Conservation (phyloP, 2,329 filamentous ascomycete species). For the Penicillium sp. region DNA sequence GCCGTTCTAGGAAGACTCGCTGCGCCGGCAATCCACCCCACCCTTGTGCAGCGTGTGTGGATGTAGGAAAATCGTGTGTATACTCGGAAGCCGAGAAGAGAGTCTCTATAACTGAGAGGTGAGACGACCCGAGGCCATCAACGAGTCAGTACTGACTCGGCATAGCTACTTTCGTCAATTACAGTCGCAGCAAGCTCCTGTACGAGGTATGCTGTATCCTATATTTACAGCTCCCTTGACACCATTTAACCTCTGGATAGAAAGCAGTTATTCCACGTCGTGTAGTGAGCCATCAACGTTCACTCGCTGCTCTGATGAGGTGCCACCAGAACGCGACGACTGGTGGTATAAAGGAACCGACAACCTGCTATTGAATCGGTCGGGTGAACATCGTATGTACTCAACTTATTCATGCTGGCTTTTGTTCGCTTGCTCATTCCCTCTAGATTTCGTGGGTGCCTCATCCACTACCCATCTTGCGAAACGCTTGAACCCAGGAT, state of each 20-base stretch:
- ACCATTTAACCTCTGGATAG: background rate
- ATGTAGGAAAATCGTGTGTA: constrained; percentile 31
- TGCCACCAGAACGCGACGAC: constrained; percentile 33
- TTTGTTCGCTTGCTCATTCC: background rate
- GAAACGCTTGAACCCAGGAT: constrained; percentile 34
- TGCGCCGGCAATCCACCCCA: constrained; percentile 36
- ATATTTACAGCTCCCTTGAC: background rate
- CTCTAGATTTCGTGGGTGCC: constrained; percentile 34
- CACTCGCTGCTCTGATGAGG: constrained; percentile 22
- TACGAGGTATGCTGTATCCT: constrained; percentile 16
- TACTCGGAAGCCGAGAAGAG: constrained; percentile 39
- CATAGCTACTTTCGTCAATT: constrained; percentile 34
- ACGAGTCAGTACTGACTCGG: constrained; percentile 3
- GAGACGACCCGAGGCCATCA: background rate
- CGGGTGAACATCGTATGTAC: constrained; percentile 35
- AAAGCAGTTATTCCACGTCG: constrained; percentile 2
- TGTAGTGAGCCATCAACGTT: constrained; percentile 15
- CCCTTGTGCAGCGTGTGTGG: constrained; percentile 36
- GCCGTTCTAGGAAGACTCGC: constrained; percentile 36
- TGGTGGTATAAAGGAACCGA: constrained; percentile 42
- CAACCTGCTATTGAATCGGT: constrained; percentile 35
- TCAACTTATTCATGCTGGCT: background rate
- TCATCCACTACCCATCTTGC: constrained; percentile 37
- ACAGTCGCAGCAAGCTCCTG: constrained; percentile 32
- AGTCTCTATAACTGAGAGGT: constrained; percentile 38